Percentiles rank a stretch among this genome's conserved stretches.
Conservation (phyloP, 495 filamentous ascomycete species). For the Umbilicaria muhlenbergii region DNA sequence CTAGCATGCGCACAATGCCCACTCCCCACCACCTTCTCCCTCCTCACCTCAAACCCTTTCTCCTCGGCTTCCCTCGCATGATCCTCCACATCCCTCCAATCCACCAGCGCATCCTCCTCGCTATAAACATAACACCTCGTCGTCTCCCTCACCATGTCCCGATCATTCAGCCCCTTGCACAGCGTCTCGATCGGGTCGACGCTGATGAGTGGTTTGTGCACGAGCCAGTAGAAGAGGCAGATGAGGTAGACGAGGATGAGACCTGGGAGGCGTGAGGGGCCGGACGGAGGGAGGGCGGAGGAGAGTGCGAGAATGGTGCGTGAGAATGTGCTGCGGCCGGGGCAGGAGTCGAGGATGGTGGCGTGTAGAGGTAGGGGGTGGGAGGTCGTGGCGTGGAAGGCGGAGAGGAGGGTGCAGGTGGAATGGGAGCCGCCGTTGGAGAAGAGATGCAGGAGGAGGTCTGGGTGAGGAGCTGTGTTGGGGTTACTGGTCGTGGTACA, state of each 20-base stretch:
- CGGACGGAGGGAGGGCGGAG: conserved; percentile 3
- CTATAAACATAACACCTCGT: conserved; percentile 9
- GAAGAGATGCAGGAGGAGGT: conserved; percentile 12
- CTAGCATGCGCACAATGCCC: conserved; percentile 9
- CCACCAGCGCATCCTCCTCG: conserved; percentile 7
- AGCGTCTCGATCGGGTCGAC: conserved; percentile 3
- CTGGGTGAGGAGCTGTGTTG: not conserved
- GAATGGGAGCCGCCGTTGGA: conserved; percentile 11
- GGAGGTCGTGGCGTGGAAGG: conserved; percentile 3
- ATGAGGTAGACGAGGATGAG: conserved; percentile 1
- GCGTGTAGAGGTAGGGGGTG: conserved; percentile 5
- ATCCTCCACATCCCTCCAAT: conserved; percentile 5
- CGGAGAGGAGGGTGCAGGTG: conserved; percentile 1
- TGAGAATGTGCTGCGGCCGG: conserved; percentile 4
- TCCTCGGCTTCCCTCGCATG: conserved; percentile 7
- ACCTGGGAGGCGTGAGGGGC: not conserved
- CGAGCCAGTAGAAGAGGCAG: not conserved
- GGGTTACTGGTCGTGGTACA: not conserved
- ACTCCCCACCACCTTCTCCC: conserved; percentile 6
- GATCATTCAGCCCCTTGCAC: conserved; percentile 2
- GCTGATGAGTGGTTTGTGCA: conserved; percentile 2
- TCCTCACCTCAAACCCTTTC: conserved; percentile 5
- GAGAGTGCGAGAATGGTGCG: conserved; percentile 6
- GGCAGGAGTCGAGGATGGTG: conserved; percentile 13
- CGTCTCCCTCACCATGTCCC: conserved; percentile 1